phyloP scores from a whole-genome alignment of 2,329 filamentous ascomycete species.

The Tolypocladium capitatum region DNA sequence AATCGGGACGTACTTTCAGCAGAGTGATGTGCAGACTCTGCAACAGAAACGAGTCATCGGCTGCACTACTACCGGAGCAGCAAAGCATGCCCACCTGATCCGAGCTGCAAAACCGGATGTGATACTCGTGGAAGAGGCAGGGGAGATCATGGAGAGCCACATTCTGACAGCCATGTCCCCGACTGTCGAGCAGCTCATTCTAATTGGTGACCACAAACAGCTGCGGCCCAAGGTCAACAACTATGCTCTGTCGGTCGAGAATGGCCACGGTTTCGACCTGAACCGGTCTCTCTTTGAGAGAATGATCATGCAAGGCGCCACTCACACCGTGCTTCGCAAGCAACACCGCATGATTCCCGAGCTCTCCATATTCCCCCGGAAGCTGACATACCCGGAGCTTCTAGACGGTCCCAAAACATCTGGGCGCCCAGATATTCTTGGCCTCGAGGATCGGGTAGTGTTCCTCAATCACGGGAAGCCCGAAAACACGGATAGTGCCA shows the following conservation, averaged over 20 bases:
- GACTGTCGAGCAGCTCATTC: constrained; percentile 46
- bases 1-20: no score
- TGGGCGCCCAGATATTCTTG: no score
- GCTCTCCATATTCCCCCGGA: no score
- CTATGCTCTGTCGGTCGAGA: constrained; percentile 47
- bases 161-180: constrained; percentile 41
- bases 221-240: constrained; percentile 54
- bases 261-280: constrained; percentile 51
- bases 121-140: constrained; percentile 58
- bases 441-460: no score
- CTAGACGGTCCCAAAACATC: no score
- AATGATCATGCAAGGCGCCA: constrained; percentile 32
- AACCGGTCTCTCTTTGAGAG: constrained; percentile 59
- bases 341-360: no score
- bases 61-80: constrained; percentile 59
- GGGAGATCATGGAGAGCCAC: constrained; percentile 59
- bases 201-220: constrained; percentile 65
- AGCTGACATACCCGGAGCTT: no score
- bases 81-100: constrained; percentile 45
- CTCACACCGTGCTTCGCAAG: no score
- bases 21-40: constrained; percentile 19
- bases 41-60: constrained; percentile 46
- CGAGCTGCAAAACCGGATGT: constrained; percentile 41
- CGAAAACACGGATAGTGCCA: no score
- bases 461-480: no score